Evolutionary conservation across 345 rosid genomes (phyloP), one percentile per base, ranked within the genome.

Genomic region (Euclidium syriacum): DNA sequence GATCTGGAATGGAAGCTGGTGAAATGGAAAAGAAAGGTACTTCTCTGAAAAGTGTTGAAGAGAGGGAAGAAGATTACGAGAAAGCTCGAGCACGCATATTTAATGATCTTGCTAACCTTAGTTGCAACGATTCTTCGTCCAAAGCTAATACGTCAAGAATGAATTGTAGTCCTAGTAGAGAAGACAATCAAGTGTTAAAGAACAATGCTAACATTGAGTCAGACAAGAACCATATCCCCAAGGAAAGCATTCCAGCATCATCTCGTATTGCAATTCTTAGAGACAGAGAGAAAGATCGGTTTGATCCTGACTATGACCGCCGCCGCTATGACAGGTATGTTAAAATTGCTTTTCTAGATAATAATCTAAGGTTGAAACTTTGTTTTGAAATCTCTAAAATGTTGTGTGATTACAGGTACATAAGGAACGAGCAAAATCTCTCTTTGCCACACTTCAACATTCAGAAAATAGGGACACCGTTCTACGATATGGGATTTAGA

Each of bases 21-120:
- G 85, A 70, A 17, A 32, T 33, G 24, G 92, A 83, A 38, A 36
- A 59, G 10, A 85, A 80, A 53, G 58, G 58, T 58, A 73, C 50
- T 73, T 67, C 60, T 33, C 52, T 72, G 39, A 86, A 83, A 77
- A 88, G 78, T 71, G 80, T 88, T 39, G 98, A 88, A 81, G 94
- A 91, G 85, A 86, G 96, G 81, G 85, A 77, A 80, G 96, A 91
- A 67, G 89, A 91, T 48, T 88, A 91, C 49, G 95, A 88, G 52
- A 79, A 53, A 55, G 98, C 95, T 9, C 83, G 98, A 17, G 95
- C 87, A 27, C 94, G 96, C 14, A 91, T 91, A 44, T 91, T 91
- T 63, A 81, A 83, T 60, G 43, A 75, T 64, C 82, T 89, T 34
- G 23, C 58, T 19, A 72, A 79, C 71, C 71, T 81, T 23, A 42